Evolutionary conservation across 192 early-diverging fungal species (phyloP).

Genomic region (Mortierella antarctica): DNA sequence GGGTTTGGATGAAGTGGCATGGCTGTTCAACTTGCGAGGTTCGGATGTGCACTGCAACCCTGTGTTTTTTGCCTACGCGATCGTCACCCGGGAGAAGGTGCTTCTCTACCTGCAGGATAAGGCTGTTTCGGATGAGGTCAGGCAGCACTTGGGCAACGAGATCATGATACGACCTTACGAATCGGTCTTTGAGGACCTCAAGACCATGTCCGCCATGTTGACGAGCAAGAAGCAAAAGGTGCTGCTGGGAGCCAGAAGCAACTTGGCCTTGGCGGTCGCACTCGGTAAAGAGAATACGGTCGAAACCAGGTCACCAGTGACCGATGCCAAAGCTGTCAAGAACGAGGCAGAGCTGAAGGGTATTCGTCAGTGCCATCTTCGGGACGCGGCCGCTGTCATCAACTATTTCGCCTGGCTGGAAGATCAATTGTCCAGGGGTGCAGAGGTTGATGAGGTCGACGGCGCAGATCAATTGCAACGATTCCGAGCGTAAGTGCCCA

Average conservation of each 20-base stretch:
- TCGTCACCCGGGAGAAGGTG: conserved; percentile 74
- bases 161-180: conserved; percentile 79
- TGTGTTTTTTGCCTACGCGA: conserved; percentile 92
- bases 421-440: conserved; percentile 75
- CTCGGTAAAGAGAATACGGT: conserved; percentile 55
- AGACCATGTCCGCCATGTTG: conserved; percentile 21
- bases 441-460: conserved; percentile 79
- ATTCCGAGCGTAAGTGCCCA: conserved; percentile 66
- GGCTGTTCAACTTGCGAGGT: conserved; percentile 98
- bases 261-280: conserved; percentile 22
- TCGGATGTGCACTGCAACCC: conserved; percentile 96
- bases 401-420: conserved; percentile 93
- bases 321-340: conserved; percentile 91
- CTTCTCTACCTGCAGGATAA: conserved; percentile 80
- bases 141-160: conserved; percentile 64
- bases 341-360: conserved; percentile 90
- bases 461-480: conserved; percentile 86
- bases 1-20: conserved; percentile 94
- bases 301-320: conserved; percentile 74
- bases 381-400: conserved; percentile 91
- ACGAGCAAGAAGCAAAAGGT: conserved; percentile 34
- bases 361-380: conserved; percentile 89
- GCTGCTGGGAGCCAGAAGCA: conserved; percentile 23
- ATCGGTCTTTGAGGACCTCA: conserved; percentile 79
- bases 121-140: conserved; percentile 73